Base-by-base conservation (phyloP, 2,329 filamentous ascomycete species). In the Cladophialophora carrionii region DNA sequence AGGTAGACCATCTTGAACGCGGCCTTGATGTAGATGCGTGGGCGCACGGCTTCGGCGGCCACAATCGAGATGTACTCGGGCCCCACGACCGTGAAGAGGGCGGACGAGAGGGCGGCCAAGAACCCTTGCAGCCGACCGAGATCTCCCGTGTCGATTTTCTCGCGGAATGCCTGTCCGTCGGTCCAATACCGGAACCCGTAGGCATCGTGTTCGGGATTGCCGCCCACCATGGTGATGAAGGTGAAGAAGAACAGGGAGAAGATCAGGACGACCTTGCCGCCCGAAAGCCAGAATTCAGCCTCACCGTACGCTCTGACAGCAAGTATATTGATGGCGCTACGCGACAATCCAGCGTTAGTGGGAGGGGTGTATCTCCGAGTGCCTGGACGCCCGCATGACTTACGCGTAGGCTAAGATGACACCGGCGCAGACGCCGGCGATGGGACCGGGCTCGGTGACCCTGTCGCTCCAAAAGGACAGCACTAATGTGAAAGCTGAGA, bases 201-300 rank as follows among this genome's bases (percentile, higher is more conserved):
- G 0, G 83, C 80, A 68, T 91, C 88, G 58, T 84, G 81, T 0
- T 85, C 74, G 0, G 91, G 91, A 70, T 92, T 93, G 5, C 89
- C 91, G 5, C 90, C 91, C 0, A 93, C 80, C 87, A 93, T 92
- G 43, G 88, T 87, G 68, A 95, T 82, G 72, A 95, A 90, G 12
- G 90, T 92, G 77, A 90, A 91, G 69, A 85, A 72, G 71, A 91
- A 83, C 34, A 92, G 80, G 1, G 84, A 86, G 43, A 91, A 76
- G 64, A 90, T 88, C 56, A 91, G 80, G 3, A 91, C 71, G 3
- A 90, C 83, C 74, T 91, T 91, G 63, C 87, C 87, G 3, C 89
- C 75, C 2, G 89, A 86, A 17, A 85, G 84, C 74, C 82, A 80
- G 72, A 92, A 92, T 73, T 92, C 90, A 0, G 86, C 83, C 76